Evolutionary conservation across 2,329 filamentous ascomycete species (phyloP).

Genomic region (Sporothrix curviconia): DNA sequence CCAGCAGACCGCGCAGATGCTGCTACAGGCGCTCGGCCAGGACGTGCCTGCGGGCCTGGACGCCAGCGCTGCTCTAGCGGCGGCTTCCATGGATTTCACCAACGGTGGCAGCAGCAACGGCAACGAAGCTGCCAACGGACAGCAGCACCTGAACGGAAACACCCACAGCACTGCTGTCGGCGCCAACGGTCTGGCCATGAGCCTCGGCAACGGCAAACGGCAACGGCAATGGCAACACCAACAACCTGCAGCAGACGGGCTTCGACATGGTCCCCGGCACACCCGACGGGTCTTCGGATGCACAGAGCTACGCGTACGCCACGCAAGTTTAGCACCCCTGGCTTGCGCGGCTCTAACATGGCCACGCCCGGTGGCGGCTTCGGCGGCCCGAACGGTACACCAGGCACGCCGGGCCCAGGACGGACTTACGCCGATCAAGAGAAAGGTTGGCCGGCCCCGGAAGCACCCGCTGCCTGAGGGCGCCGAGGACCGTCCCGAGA

Average conservation of each 20-base stretch:
- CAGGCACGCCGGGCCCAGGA: conserved; percentile 37
- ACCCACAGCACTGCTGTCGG: not conserved
- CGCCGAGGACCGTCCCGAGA: conserved; percentile 47
- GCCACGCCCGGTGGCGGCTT: too few relatives aligned
- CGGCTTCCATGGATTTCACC: too few relatives aligned
- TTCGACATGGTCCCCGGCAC: not conserved
- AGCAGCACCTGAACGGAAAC: not conserved
- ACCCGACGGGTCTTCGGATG: not conserved
- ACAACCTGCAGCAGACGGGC: not conserved
- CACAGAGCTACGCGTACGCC: not conserved
- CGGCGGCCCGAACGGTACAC: conserved; percentile 44
- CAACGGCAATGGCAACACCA: not conserved
- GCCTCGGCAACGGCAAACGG: too few relatives aligned
- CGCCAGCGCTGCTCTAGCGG: not conserved
- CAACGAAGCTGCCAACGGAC: too few relatives aligned
- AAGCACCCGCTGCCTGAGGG: conserved; percentile 57
- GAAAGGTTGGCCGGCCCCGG: conserved; percentile 58
- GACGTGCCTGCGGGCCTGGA: not conserved
- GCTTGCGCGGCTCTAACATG: not conserved
- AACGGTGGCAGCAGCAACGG: too few relatives aligned
- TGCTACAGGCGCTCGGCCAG: not conserved
- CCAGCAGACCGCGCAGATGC: not conserved
- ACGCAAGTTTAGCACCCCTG: conserved; percentile 8
- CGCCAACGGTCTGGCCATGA: too few relatives aligned
- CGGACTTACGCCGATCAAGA: conserved; percentile 50